Evolutionary conservation across 179 eudicot species (phyloP).

Genomic region (Carnegiea gigantea): DNA sequence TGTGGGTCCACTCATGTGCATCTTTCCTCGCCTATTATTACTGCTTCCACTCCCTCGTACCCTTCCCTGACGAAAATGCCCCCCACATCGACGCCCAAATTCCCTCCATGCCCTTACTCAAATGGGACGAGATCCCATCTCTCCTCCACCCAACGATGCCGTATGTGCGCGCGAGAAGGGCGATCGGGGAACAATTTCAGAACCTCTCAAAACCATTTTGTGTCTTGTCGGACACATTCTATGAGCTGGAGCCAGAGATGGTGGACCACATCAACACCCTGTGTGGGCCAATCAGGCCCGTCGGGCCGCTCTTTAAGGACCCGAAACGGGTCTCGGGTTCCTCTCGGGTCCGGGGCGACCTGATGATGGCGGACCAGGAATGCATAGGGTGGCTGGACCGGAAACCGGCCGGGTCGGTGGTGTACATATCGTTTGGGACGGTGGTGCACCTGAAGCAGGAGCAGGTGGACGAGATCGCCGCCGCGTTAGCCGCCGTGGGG

Average conservation of each 20-base stretch:
- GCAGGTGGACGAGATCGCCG: conserved; percentile 68
- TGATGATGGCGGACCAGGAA: conserved; percentile 39
- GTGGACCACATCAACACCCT: conserved; percentile 45
- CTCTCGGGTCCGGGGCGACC: conserved; percentile 47
- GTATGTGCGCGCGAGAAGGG: conserved; percentile 47
- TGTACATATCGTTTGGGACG: conserved; percentile 78
- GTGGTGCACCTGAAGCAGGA: conserved; percentile 59
- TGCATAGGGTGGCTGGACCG: conserved; percentile 65
- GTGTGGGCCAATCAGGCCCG: conserved; percentile 48
- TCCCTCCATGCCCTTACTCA: conserved; percentile 58
- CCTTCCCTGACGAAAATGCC: conserved; percentile 36
- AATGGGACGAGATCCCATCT: conserved; percentile 74
- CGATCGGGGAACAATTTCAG: conserved; percentile 67
- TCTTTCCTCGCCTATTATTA: conserved; percentile 39
- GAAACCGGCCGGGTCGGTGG: conserved; percentile 50
- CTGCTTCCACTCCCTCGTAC: conserved; percentile 25
- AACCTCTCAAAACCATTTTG: conserved; percentile 58
- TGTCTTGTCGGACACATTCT: conserved; percentile 59
- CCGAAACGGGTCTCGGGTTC: conserved; percentile 18
- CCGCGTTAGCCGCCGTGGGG: conserved; percentile 46
- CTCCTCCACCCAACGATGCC: conserved; percentile 69
- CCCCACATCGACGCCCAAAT: conserved; percentile 49
- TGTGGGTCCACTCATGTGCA: conserved; percentile 52
- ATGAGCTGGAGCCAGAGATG: conserved; percentile 61
- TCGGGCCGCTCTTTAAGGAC: conserved; percentile 66